Conservation (phyloP, 805 yeast genomes). For the Saturnispora mendoncae region DNA sequence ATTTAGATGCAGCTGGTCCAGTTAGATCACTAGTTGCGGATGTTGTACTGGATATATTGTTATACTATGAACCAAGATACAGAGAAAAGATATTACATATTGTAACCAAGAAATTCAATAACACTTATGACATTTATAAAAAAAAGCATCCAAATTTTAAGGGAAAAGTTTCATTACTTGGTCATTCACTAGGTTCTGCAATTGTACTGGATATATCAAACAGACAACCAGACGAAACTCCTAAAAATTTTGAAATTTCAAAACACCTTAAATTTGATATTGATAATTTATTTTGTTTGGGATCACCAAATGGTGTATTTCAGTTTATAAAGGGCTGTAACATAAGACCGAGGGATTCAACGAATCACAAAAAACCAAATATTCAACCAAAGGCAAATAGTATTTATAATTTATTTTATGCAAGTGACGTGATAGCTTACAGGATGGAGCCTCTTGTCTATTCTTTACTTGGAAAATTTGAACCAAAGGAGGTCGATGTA, state of each 20-base stretch:
- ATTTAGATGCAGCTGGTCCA: slow-evolving; percentile 69
- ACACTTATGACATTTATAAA: slow-evolving; percentile 47
- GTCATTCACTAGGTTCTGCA: slow-evolving; percentile 89
- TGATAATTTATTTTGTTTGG: slow-evolving; percentile 68
- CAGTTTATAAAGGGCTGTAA: slow-evolving; percentile 60
- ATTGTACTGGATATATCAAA: slow-evolving; percentile 69
- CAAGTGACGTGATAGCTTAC: slow-evolving; percentile 87
- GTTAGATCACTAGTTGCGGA: slow-evolving; percentile 76
- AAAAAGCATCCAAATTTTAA: slow-evolving; percentile 60
- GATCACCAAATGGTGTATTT: slow-evolving; percentile 87
- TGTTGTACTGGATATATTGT: slow-evolving; percentile 72
- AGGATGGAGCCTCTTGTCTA: slow-evolving; percentile 77
- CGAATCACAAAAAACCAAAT: slow-evolving; percentile 12
- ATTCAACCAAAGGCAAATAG: slow-evolving; percentile 52
- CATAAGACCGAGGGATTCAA: slow-evolving; percentile 35
- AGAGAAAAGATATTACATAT: slow-evolving; percentile 50
- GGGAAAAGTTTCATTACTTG: slow-evolving; percentile 78
- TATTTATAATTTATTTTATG: slow-evolving; percentile 76
- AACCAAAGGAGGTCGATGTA: slow-evolving; percentile 53
- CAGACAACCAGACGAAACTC: slow-evolving; percentile 32
- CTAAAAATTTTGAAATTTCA: slow-evolving; percentile 24
- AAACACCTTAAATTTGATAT: slow-evolving; percentile 57
- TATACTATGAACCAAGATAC: slow-evolving; percentile 68
- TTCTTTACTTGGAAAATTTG: slow-evolving; percentile 37
- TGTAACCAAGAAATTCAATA: slow-evolving; percentile 58